Base-by-base conservation (phyloP, 2,329 filamentous ascomycete species). In the Pyricularia pennisetigena region DNA sequence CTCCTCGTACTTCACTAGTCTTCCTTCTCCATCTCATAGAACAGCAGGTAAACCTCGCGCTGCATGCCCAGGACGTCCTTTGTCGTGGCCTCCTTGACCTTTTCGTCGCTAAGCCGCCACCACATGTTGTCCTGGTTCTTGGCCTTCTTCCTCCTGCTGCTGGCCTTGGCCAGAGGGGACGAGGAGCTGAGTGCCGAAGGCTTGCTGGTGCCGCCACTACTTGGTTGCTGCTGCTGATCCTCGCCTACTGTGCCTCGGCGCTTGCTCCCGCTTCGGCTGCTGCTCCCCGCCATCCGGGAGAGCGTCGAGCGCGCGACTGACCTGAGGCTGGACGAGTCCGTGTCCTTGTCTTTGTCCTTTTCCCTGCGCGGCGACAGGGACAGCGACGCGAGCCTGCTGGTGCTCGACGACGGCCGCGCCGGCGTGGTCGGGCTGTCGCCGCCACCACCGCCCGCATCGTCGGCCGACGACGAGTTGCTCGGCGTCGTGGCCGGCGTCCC, bases 71-170 rank as follows among this genome's bases (percentile, higher is more conserved):
- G 78, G 7, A 99, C 93, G 73, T 99, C 95, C 68, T 85, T 87
- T 6, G 94, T 98, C 82, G 94, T 97, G 72, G 93, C 90, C 79
- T 98, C 94, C 76, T 94, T 95, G 74, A 98, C 88, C 79, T 96
- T 97, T 72, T 99, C 95, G 76, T 99, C 95, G 72, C 94, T 97
- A 72, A 99, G 97, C 49, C 95, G 88, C 95, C 95, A 99, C 95
- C 95, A 99, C 59, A 90, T 88, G 74, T 96, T 90, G 63, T 84
- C 85, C 14, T 81, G 78, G 72, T 86, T 88, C 59, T 73, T 76
- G 23, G 59, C 67, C 61, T 66, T 72, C 71, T 29, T 67, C 61
- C 61, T 62, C 59, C 26, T 62, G 26, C 59, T 28, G 59, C 59
- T 62, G 14, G 59, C 66, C 24, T 70, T 68, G 30, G 29, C 49